Evolutionary conservation across 768 basidiomycete genomes (phyloP).

Genomic region (Flagelloscypha sp.): DNA sequence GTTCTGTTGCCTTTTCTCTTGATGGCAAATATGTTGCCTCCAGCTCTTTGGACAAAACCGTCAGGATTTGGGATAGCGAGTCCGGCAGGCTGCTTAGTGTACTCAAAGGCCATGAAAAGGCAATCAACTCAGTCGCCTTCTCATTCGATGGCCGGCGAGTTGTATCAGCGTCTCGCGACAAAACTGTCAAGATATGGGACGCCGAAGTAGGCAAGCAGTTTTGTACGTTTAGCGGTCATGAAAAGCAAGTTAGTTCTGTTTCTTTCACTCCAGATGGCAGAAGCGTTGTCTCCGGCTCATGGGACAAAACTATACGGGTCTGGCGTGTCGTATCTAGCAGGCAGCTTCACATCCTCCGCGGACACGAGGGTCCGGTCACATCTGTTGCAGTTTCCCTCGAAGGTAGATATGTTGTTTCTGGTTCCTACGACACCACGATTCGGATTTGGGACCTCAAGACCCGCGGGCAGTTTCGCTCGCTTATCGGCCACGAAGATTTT

Average conservation of each 20-base stretch:
- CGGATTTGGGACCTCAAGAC: slow-evolving; percentile 8
- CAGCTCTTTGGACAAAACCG: slow-evolving; percentile 11
- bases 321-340: slow-evolving; percentile 53
- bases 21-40: slow-evolving; percentile 12
- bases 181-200: slow-evolving; percentile 9
- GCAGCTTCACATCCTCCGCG: slow-evolving; percentile 39
- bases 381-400: slow-evolving; percentile 8
- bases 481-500: slow-evolving; percentile 9
- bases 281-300: slow-evolving; percentile 17
- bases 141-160: slow-evolving; percentile 8
- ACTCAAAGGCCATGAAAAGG: not conserved
- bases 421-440: slow-evolving; percentile 6
- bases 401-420: slow-evolving; percentile 8
- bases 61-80: slow-evolving; percentile 14
- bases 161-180: slow-evolving; percentile 9
- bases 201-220: slow-evolving; percentile 26
- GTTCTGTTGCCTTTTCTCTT: slow-evolving; percentile 12
- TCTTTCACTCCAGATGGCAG: slow-evolving; percentile 36
- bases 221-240: slow-evolving; percentile 56
- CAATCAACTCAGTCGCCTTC: slow-evolving; percentile 6
- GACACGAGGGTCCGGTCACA: not conserved
- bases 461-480: not conserved
- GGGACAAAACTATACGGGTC: slow-evolving; percentile 65
- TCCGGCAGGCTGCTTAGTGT: slow-evolving; percentile 2
- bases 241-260: slow-evolving; percentile 25